These are phyloP conservation scores for Alopecurus myosuroides DNA, from an alignment of 176 grass and related monocot species.

Conservation along the genomic window DNA sequence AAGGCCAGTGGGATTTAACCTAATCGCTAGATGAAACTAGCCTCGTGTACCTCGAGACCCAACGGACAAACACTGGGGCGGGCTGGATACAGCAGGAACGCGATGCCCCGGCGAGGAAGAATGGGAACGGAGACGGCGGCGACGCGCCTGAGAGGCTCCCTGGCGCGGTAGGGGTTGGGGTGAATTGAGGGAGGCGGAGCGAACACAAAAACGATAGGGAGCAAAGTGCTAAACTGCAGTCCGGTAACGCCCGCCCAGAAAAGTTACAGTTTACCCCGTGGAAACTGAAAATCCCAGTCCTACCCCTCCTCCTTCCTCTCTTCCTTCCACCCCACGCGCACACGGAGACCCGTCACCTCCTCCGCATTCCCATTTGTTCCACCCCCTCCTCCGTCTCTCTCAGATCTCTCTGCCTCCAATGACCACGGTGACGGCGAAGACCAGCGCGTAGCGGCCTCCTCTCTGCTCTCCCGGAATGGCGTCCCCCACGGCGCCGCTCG, in stretches of 20 bases:
- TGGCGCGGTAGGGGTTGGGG: not conserved
- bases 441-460: conserved; percentile 10
- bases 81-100: not conserved
- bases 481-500: conserved; percentile 39
- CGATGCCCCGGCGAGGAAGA: not conserved
- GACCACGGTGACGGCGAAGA: conserved; percentile 7
- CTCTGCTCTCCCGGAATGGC: not conserved
- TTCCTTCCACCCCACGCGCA: conserved; percentile 28
- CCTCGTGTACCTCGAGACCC: not conserved
- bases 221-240: not conserved
- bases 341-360: conserved; percentile 14
- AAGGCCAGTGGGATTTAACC: not conserved
- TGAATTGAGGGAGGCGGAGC: not conserved
- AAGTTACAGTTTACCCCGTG: not conserved
- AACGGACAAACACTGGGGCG: not conserved
- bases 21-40: not conserved
- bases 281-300: conserved; percentile 13
- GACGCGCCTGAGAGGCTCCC: not conserved
- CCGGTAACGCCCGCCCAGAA: not conserved
- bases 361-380: conserved; percentile 31
- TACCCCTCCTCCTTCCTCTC: conserved; percentile 24
- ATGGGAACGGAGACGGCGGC: not conserved
- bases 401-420: conserved; percentile 49
- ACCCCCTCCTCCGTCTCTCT: not conserved
- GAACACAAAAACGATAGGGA: not conserved